phyloP scores from a whole-genome alignment of 208 protist species.

The Zelonia costaricensis region DNA sequence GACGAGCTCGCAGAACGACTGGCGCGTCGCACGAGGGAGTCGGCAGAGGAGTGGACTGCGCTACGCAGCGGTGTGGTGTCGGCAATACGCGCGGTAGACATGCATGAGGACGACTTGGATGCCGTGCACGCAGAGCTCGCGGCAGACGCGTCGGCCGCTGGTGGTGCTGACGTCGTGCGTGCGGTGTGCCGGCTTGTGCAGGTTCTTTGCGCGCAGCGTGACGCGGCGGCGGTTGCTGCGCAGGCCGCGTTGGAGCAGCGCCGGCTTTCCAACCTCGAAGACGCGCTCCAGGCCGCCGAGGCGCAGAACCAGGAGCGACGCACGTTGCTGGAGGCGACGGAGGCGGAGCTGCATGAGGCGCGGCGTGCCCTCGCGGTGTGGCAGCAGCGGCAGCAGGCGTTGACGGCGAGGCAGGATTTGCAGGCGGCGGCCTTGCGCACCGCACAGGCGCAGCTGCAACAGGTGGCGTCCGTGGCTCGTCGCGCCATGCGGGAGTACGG shows the following conservation, averaged over 20 bases:
- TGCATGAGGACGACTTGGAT: too few species aligned
- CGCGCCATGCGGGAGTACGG: conserved; percentile 10
- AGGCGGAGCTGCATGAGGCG: conserved; percentile 12
- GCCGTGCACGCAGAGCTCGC: neutral
- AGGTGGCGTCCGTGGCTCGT: neutral
- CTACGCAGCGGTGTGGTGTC: too few species aligned
- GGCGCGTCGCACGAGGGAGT: too few species aligned
- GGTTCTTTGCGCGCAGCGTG: neutral
- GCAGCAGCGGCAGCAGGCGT: conserved; percentile 3
- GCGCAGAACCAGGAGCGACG: conserved; percentile 5
- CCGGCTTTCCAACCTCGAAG: conserved; percentile 1
- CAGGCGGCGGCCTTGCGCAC: neutral
- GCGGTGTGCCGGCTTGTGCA: neutral
- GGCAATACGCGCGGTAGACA: too few species aligned
- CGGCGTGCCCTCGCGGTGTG: conserved; percentile 4
- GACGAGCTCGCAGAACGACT: too few species aligned
- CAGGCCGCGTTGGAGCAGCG: neutral
- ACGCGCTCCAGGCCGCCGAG: conserved; percentile 8
- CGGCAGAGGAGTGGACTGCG: too few species aligned
- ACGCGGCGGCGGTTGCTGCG: neutral
- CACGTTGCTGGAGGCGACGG: neutral
- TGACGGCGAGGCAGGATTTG: conserved; percentile 2
- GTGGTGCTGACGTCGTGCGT: neutral
- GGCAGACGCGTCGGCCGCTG: neutral
- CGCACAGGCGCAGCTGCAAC: neutral